Base-by-base conservation (phyloP, 805 yeast genomes). In the Ogataea nakhonphanomensis region DNA sequence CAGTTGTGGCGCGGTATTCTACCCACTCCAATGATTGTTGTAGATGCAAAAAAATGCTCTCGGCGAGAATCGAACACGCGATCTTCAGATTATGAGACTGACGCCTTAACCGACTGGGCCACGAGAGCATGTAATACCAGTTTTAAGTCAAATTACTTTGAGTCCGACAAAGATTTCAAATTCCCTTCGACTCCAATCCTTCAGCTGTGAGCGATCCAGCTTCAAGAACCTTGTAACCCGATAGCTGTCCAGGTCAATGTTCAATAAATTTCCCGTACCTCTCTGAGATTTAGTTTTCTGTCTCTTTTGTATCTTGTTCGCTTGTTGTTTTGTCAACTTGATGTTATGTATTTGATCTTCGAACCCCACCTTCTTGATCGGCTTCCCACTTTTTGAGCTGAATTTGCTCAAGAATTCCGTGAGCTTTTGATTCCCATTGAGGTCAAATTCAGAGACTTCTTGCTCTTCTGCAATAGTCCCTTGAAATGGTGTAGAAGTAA, bases 21-120 rank as follows among this genome's bases (percentile, higher is more conserved):
- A 17, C 20, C 20, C 5, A 5, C 20, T 17, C 5, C 5, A 17
- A 4, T 17, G 20, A 5, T 17, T 17, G 20, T 5, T 17, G 20
- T 17, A 4, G 5, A 17, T 3, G 20, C 20, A 47, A 50, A 48
- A 43, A 38, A 39, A 33, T 59, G 65, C 65, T 61, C 63, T 59
- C 48, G 65, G 65, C 64, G 66, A 61, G 66, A 58, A 46, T 61
- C 64, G 66, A 61, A 61, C 66, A 58, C 65, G 64, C 65, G 66
- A 60, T 60, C 65, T 61, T 61, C 64, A 59, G 64, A 60, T 60
- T 61, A 61, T 61, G 64, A 61, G 66, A 61, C 65, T 61, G 59
- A 61, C 65, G 65, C 65, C 63, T 59, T 60, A 61, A 58, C 64
- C 65, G 55, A 54, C 65, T 61, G 65, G 64, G 65, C 65, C 65